These are phyloP conservation scores for Exophiala phaeomuriformis DNA, from an alignment of 2,329 filamentous ascomycete species.

Conservation along the genomic window DNA sequence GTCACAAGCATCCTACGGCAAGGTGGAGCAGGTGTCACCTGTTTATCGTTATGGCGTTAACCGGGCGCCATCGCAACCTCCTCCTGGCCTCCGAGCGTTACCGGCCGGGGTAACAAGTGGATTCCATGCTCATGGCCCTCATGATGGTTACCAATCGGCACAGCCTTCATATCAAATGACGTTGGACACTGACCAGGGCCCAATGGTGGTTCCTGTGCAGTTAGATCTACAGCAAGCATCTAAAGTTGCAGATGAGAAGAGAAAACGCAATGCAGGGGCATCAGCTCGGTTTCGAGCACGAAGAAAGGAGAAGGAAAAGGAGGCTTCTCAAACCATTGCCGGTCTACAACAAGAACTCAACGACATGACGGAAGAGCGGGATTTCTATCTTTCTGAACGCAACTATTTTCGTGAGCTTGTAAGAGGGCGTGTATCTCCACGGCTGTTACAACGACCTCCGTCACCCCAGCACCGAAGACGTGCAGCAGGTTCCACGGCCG, in stretches of 20 bases:
- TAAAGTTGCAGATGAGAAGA: conserved; percentile 74
- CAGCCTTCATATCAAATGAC: conserved; percentile 31
- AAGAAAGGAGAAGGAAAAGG: conserved; percentile 73
- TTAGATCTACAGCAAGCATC: conserved; percentile 71
- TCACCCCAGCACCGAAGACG: conserved; percentile 19
- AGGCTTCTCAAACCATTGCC: conserved; percentile 61
- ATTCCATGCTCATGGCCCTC: conserved; percentile 16
- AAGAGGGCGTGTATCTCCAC: conserved; percentile 35
- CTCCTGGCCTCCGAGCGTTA: conserved; percentile 9
- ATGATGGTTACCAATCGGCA: conserved; percentile 22
- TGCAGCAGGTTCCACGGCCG: conserved; percentile 1
- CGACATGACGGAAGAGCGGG: conserved; percentile 60
- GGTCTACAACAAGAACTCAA: conserved; percentile 61
- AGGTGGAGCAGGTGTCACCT: conserved; percentile 15
- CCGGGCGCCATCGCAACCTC: conserved; percentile 8
- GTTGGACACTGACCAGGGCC: conserved; percentile 31
- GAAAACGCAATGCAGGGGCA: conserved; percentile 75
- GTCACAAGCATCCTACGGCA: conserved; percentile 12
- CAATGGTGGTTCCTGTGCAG: conserved; percentile 36
- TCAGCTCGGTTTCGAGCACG: conserved; percentile 74
- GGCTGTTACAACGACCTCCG: conserved; percentile 26
- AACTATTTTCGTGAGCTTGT: conserved; percentile 65
- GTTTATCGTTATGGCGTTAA: conserved; percentile 13
- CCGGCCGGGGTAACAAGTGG: conserved; percentile 9
- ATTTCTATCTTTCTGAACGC: conserved; percentile 67